phyloP scores from a whole-genome alignment of 78 protist species.

The Dictyostelium purpureum region DNA sequence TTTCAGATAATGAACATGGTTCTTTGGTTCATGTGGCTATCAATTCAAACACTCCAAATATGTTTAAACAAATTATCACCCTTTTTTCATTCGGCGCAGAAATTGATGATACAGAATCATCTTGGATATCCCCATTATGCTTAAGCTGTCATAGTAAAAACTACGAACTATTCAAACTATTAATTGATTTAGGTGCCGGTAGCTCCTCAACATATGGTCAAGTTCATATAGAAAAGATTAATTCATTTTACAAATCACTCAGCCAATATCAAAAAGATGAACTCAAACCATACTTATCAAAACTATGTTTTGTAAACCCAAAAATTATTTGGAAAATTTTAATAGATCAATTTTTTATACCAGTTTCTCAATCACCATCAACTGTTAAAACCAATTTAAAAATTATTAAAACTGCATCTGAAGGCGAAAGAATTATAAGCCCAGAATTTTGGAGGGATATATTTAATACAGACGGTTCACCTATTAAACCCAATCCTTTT shows the following conservation, averaged over 20 bases:
- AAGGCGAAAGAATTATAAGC: not conserved
- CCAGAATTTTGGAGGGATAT: not conserved
- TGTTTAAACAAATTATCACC: not conserved
- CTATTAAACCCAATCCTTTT: not conserved
- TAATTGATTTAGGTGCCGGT: slow-evolving; percentile 3
- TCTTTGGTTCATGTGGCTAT: not conserved
- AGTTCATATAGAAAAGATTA: too few species aligned
- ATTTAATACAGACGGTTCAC: not conserved
- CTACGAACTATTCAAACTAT: not conserved
- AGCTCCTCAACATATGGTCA: not conserved
- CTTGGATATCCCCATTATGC: not conserved
- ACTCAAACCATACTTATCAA: not conserved
- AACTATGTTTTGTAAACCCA: not conserved
- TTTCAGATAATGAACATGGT: not conserved
- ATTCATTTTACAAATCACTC: not conserved
- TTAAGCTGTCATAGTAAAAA: not conserved
- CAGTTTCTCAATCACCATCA: not conserved
- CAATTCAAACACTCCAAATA: not conserved
- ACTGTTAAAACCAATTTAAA: not conserved
- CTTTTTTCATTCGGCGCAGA: not conserved
- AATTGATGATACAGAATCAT: not conserved
- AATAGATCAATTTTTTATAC: not conserved
- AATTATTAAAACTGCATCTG: not conserved
- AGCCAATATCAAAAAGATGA: not conserved
- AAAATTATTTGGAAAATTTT: slow-evolving; percentile 1